A percentile compares a stretch with the other conserved stretches of the same genome.
Conservation (phyloP, 1,284 basidiomycete genomes). For the Hypsizygus ulmarius region DNA sequence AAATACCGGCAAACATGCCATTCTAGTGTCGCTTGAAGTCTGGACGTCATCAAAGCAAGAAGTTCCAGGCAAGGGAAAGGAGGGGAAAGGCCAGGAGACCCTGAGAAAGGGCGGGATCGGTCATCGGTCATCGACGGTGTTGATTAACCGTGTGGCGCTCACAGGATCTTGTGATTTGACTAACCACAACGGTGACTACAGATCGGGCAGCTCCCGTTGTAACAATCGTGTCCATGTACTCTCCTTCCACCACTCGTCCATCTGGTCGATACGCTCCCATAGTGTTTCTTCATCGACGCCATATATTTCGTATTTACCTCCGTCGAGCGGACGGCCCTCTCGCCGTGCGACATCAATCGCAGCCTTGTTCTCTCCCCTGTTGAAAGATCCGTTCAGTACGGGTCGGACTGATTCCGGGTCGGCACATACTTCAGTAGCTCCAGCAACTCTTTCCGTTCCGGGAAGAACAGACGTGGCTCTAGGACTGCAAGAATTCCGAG, state of each 20-base stretch:
- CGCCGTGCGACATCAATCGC: conserved; percentile 79
- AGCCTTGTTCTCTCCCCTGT: conserved; percentile 78
- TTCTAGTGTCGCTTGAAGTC: too few species aligned
- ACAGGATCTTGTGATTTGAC: background rate
- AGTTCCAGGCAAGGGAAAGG: too few species aligned
- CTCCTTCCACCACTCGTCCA: conserved; percentile 94
- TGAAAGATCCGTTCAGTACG: conserved; percentile 13
- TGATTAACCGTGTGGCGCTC: background rate
- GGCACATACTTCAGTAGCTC: conserved; percentile 63
- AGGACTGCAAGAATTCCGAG: conserved; percentile 83
- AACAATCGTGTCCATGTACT: conserved; percentile 85
- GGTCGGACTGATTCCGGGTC: conserved; percentile 1
- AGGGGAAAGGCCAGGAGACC: too few species aligned
- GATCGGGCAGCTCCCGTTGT: conserved; percentile 83
- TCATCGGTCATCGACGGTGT: too few species aligned
- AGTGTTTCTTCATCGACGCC: conserved; percentile 81
- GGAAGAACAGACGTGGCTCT: conserved; percentile 85
- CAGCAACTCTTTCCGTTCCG: conserved; percentile 72
- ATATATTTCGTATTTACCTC: conserved; percentile 86
- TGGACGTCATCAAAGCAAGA: too few species aligned
- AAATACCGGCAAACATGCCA: too few species aligned
- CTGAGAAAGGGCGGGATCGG: too few species aligned
- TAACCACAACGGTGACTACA: conserved; percentile 37
- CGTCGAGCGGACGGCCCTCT: conserved; percentile 56
- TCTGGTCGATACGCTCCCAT: conserved; percentile 73